Conservation (phyloP, 208 protist genomes). For the Trichomonas gallinae region DNA sequence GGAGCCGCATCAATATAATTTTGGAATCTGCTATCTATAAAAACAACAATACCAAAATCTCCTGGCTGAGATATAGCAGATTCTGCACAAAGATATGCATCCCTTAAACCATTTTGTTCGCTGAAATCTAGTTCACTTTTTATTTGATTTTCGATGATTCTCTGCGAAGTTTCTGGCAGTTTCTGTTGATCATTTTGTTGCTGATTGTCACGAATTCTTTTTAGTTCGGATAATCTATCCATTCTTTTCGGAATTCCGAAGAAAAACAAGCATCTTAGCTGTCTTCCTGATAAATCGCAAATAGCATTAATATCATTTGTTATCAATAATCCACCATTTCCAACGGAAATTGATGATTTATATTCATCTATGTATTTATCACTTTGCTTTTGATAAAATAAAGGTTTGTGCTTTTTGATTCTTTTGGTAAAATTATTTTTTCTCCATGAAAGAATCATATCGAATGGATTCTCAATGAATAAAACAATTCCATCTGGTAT, state of each 20-base stretch:
- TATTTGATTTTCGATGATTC: neutral
- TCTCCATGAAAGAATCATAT: neutral
- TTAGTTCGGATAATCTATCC: neutral
- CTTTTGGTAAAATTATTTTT: neutral
- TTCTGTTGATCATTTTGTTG: no score
- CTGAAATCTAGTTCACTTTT: neutral
- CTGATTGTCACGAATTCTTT: neutral
- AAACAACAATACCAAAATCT: slow-evolving; percentile 37
- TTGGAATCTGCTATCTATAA: slow-evolving; percentile 35
- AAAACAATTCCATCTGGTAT: neutral
- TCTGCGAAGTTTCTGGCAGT: no score
- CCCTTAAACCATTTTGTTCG: neutral
- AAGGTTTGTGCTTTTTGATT: neutral
- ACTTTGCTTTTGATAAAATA: neutral
- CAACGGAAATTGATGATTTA: neutral
- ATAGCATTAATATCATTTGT: neutral
- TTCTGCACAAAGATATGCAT: neutral
- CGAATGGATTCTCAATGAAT: neutral
- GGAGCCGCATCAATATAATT: neutral
- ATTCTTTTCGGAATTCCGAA: neutral
- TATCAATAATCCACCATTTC: neutral
- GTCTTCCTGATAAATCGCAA: neutral
- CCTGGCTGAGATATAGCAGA: slow-evolving; percentile 31
- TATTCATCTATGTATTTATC: neutral
- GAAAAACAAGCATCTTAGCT: neutral